These are phyloP conservation scores for Pseudozyma thailandica DNA, from an alignment of 1,284 basidiomycete species.

Conservation along the genomic window DNA sequence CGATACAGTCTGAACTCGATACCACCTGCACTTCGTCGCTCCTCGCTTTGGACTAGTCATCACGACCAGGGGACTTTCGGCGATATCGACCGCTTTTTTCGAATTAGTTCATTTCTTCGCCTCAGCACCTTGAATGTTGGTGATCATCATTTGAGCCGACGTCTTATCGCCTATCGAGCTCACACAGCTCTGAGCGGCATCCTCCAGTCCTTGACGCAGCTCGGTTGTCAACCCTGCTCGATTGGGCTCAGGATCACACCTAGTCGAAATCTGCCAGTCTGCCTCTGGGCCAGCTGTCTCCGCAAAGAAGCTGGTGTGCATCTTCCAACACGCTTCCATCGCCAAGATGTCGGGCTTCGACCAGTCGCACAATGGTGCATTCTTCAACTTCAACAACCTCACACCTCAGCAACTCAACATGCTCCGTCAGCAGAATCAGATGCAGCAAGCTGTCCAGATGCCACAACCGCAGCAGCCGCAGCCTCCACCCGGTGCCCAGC, in stretches of 20 bases:
- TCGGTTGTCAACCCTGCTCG: background rate
- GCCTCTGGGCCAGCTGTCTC: background rate
- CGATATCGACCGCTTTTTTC: background rate
- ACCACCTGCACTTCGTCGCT: background rate
- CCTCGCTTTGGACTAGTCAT: background rate
- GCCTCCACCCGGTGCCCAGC: constrained; percentile 29
- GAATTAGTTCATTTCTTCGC: background rate
- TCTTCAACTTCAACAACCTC: constrained; percentile 52
- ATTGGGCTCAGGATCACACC: background rate
- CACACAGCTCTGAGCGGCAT: constrained; percentile 8
- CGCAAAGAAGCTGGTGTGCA: background rate
- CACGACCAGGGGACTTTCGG: background rate
- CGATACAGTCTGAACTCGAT: no score
- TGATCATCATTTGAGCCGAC: background rate
- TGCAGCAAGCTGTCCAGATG: constrained; percentile 40
- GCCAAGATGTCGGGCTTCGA: constrained; percentile 52
- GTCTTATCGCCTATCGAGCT: constrained; percentile 11
- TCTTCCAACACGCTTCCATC: background rate
- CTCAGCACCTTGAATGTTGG: constrained; percentile 14
- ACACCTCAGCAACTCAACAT: constrained; percentile 50
- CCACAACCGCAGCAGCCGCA: constrained; percentile 29
- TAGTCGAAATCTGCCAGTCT: background rate
- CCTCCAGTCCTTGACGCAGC: background rate
- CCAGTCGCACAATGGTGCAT: constrained; percentile 39
- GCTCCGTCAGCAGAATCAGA: constrained; percentile 48